Conservation (phyloP, 805 yeast species). For the Pichia phayaonensis region DNA sequence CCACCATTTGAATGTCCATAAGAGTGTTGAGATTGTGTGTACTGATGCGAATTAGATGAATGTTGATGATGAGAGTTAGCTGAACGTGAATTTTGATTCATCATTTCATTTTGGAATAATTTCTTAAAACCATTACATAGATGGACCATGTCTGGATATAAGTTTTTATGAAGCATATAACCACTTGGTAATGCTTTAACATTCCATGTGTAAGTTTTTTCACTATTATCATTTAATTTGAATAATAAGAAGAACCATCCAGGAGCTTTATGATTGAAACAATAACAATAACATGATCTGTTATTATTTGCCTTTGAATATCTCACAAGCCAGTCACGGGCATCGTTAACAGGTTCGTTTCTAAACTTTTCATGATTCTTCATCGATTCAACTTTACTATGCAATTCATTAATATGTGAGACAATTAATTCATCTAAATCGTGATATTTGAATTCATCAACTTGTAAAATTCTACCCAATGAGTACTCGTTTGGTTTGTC, state of each 20-base stretch:
- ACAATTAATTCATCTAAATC: constrained; percentile 93
- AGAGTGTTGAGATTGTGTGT: constrained; percentile 7
- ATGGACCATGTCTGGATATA: constrained; percentile 82
- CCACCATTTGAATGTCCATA: constrained; percentile 1
- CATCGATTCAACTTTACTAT: constrained; percentile 78
- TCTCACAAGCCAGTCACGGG: constrained; percentile 77
- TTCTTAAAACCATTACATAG: constrained; percentile 93
- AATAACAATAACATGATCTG: constrained; percentile 84
- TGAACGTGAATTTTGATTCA: constrained; percentile 8
- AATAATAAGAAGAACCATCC: constrained; percentile 90
- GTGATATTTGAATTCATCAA: constrained; percentile 60
- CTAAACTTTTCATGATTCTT: constrained; percentile 82
- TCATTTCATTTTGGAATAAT: constrained; percentile 24
- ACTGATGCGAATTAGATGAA: constrained; percentile 2
- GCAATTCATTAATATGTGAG: constrained; percentile 77
- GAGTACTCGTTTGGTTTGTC: constrained; percentile 57
- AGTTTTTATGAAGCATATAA: constrained; percentile 66
- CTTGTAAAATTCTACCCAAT: constrained; percentile 50
- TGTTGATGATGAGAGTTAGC: background rate
- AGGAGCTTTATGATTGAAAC: constrained; percentile 83
- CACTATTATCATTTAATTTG: constrained; percentile 60
- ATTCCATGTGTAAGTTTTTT: constrained; percentile 76
- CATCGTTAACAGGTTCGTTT: constrained; percentile 70
- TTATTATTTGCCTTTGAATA: constrained; percentile 88
- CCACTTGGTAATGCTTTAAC: constrained; percentile 89